phyloP scores from a whole-genome alignment of 192 early-diverging fungal genomes.

The Podila epicladia region DNA sequence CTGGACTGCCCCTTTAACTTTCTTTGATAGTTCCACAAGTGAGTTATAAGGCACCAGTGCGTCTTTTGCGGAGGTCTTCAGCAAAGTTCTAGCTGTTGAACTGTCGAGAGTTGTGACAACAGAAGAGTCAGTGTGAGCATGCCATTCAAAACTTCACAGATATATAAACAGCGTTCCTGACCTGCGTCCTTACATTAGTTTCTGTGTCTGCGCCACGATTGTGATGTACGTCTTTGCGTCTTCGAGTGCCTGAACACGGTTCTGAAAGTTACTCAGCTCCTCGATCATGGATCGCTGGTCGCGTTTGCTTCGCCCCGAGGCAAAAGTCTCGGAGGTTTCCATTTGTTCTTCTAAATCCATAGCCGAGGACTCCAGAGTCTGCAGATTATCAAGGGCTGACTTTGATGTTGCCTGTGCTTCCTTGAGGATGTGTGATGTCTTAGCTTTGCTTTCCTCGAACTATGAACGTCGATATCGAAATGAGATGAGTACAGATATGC shows the following conservation, averaged over 20 bases:
- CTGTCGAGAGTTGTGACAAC: not conserved
- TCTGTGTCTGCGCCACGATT: slow-evolving; percentile 49
- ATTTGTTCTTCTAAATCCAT: slow-evolving; percentile 41
- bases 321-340: slow-evolving; percentile 37
- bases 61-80: slow-evolving; percentile 47
- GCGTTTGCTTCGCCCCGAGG: slow-evolving; percentile 19
- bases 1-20: slow-evolving; percentile 23
- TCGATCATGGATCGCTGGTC: slow-evolving; percentile 44
- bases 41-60: slow-evolving; percentile 55
- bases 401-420: slow-evolving; percentile 25
- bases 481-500: not conserved
- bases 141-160: not conserved
- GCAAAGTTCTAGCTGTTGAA: slow-evolving; percentile 40
- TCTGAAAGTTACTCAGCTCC: slow-evolving; percentile 42
- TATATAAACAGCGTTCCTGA: not conserved
- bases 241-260: slow-evolving; percentile 34
- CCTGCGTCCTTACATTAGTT: slow-evolving; percentile 49
- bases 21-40: slow-evolving; percentile 43
- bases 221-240: slow-evolving; percentile 55
- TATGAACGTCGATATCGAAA: not conserved
- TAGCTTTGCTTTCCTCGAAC: slow-evolving; percentile 32
- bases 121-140: not conserved
- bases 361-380: slow-evolving; percentile 29
- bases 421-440: slow-evolving; percentile 15
- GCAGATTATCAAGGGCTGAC: slow-evolving; percentile 5